Conservation (phyloP, 2,329 filamentous ascomycete genomes). For the Dactylonectria estremocensis region DNA sequence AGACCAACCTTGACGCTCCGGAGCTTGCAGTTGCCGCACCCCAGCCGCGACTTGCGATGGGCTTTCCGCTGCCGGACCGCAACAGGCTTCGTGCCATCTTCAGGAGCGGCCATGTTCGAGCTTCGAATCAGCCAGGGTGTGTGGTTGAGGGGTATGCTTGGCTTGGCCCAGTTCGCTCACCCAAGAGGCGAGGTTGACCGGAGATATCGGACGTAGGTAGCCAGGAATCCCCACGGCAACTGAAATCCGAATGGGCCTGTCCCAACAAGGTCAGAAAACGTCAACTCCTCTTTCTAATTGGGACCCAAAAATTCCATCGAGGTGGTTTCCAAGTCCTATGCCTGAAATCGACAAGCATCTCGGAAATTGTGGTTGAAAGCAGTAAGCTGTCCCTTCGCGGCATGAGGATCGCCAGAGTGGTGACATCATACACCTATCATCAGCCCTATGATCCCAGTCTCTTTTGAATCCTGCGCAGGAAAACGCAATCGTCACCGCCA, state of each 20-base stretch:
- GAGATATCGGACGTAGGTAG: background rate
- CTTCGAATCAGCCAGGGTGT: background rate
- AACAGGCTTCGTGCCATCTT: slow-evolving; percentile 11
- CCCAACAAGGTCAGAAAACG: background rate
- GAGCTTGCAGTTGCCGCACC: slow-evolving; percentile 71
- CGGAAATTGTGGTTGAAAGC: slow-evolving; percentile 16
- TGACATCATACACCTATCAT: slow-evolving; percentile 30
- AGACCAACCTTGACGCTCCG: slow-evolving; percentile 64
- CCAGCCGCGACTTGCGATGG: slow-evolving; percentile 68
- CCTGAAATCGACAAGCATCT: background rate
- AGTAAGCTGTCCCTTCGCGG: background rate
- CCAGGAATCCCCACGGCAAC: background rate
- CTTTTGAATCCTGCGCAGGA: background rate
- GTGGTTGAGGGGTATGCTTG: background rate
- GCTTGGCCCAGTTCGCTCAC: background rate
- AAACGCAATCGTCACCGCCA: slow-evolving; percentile 11
- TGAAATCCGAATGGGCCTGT: background rate
- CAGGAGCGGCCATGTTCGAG: slow-evolving; percentile 26
- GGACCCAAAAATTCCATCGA: background rate
- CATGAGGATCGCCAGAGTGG: slow-evolving; percentile 1
- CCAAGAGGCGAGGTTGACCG: background rate
- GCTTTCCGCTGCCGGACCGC: slow-evolving; percentile 50
- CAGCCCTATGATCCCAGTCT: slow-evolving; percentile 25
- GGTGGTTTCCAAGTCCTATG: background rate
- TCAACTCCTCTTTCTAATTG: background rate